These are phyloP conservation scores for Fagopyrum tataricum DNA, from an alignment of 148 eudicot genomes.

Conservation along the genomic window DNA sequence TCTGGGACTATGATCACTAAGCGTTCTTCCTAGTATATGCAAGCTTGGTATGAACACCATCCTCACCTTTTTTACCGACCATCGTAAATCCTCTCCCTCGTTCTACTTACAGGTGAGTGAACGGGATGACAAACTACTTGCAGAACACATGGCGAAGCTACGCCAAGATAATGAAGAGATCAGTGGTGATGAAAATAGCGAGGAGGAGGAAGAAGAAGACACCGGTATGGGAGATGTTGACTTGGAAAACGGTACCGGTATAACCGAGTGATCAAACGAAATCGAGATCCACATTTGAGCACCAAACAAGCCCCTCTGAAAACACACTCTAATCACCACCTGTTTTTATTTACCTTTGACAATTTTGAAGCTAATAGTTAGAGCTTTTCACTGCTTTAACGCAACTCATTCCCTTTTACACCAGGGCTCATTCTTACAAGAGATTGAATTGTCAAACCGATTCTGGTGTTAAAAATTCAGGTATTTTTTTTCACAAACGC, in stretches of 20 bases:
- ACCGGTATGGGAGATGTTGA: conserved; percentile 84
- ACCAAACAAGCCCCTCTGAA: not conserved
- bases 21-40: not conserved
- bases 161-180: conserved; percentile 49
- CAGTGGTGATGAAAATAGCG: conserved; percentile 66
- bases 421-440: not conserved
- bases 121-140: conserved; percentile 66
- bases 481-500: not conserved
- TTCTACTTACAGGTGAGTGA: conserved; percentile 58
- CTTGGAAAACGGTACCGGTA: conserved; percentile 43
- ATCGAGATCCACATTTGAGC: not conserved
- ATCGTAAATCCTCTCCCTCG: not conserved
- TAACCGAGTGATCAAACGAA: conserved; percentile 20
- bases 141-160: conserved; percentile 52
- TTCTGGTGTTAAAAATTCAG: not conserved
- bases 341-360: not conserved
- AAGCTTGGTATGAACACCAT: not conserved
- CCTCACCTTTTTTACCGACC: not conserved
- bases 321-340: not conserved
- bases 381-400: not conserved
- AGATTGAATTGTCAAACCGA: not conserved
- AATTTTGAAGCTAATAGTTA: conserved; percentile 1
- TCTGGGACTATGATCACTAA: not conserved
- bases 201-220: conserved; percentile 81
- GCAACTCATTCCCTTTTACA: not conserved